Evolutionary conservation across 208 protist species (phyloP), one percentile per base, ranked within the genome.

Genomic region (Herpetomonas tarakana): DNA sequence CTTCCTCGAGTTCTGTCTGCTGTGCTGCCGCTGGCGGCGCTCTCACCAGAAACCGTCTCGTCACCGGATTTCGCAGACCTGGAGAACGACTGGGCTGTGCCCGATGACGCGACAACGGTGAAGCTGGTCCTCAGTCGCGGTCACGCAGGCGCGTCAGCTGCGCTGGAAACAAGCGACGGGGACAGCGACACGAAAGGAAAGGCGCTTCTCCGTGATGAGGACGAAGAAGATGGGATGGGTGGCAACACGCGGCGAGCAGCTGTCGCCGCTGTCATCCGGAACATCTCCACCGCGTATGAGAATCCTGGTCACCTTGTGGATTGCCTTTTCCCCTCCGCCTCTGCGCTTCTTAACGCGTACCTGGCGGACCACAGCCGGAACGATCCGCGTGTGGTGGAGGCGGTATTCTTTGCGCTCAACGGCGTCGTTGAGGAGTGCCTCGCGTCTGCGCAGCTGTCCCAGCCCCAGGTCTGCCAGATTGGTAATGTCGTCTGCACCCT

Each of bases 321-420:
- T 2, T n/a, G 58, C 24, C 46, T 76, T 9, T 7, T 63, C 31
- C 51, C 7, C 0, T 7, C 24, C 14, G n/a, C 26, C 50, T 30
- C 9, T 7, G 24, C 11, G 9, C 6, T 41, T 41, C 35, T 41
- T 41, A 6, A 14, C 35, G 35, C 9, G 9, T 16, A 31, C 50
- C 12, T 22, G n/a, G 9, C 11, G n/a, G 24, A 3, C 26, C 16
- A 19, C n/a, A 30, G 16, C 0, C 16, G 19, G 41, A 21, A 44
- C 47, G 31, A 45, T 22, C 46, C 44, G 46, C 12, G 2, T 12
- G 51, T 65, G 24, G 76, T 84, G 52, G 50, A 50, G 21, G 52
- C 68, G 0, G 60, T 88, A 22, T 84, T 88, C 71, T 21, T 84
- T 3, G 50, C 63, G 29, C 55, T 67, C 27, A 66, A 77, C 38